Percentiles rank a stretch among this genome's conserved stretches.
Evolutionary conservation across 2,329 filamentous ascomycete species (phyloP).

Genomic region (Fusarium scirpi): DNA sequence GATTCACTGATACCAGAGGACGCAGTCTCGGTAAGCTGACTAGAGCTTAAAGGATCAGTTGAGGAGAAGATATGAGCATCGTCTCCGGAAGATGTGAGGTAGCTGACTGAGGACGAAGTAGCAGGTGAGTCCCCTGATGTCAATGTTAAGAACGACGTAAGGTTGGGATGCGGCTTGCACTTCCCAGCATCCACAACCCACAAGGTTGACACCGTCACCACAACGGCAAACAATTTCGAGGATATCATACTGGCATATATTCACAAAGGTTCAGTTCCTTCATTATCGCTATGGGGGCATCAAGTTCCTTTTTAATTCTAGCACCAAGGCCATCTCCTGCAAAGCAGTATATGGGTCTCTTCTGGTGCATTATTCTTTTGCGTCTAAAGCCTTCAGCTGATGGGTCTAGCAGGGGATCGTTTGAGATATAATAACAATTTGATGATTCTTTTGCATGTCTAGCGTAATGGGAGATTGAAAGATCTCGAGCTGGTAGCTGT

Average conservation of each 20-base stretch:
- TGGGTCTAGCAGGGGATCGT: not conserved
- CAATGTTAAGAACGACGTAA: not conserved
- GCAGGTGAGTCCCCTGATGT: not conserved
- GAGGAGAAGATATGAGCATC: not conserved
- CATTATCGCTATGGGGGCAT: not conserved
- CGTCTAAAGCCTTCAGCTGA: not conserved
- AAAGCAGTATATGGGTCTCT: not conserved
- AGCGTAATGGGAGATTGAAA: not conserved
- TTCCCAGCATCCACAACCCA: constrained; percentile 6
- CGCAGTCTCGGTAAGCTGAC: not conserved
- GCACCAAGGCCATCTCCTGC: not conserved
- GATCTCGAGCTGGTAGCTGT: not conserved
- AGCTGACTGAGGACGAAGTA: not conserved
- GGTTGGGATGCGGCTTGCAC: not conserved
- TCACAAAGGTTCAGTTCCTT: not conserved
- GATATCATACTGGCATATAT: not conserved
- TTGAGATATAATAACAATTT: too few relatives aligned
- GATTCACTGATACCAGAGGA: not conserved
- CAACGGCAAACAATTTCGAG: not conserved
- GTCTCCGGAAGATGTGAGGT: not conserved
- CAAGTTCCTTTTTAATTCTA: not conserved
- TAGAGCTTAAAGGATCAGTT: not conserved
- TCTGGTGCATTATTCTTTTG: not conserved
- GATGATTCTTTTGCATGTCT: not conserved
- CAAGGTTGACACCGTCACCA: not conserved